Base-by-base conservation (phyloP, 495 filamentous ascomycete genomes). In the Cairneyella variabilis region DNA sequence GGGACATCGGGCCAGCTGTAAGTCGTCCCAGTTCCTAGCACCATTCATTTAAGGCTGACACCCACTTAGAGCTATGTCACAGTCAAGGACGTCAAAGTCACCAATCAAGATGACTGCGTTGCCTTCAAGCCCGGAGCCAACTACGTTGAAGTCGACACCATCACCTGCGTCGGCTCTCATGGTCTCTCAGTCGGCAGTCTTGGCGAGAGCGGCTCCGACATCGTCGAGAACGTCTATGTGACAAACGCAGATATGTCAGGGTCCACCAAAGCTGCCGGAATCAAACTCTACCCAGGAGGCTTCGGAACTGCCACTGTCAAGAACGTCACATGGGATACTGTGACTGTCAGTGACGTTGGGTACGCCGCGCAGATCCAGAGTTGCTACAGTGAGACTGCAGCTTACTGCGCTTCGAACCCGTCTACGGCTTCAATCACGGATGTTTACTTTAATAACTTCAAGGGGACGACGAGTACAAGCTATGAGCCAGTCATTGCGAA, bases 161-260 rank as follows among this genome's bases (percentile, higher is more conserved):
- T 72, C 16, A 64, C 61, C 42, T 67, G 77, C 67, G 71, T 68
- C 34, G 81, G 81, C 7, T 79, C 80, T n/a, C 82, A 85, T 64
- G 82, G 83, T n/a, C 66, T 86, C 18, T 81, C 76, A 47, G 84
- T 88, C 53, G 84, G 84, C 16, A 82, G 76, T 20, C 76, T 88
- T 17, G 84, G 84, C 0, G 66, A 69, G 20, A 48, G 48, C 3
- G 55, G 57, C 11, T 53, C 52, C 25, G 71, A 74, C 36, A 59
- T 54, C 0, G 71, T 76, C 5, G 53, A 71, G 54, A 74, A 76
- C 26, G 51, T 71, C 26, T 68, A 68, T 28, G 69, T 71, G 0
- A 60, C 60, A 0, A 63, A 64, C 1, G 68, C 68, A 3, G 70
- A 59, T 8, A 76, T 75, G 71, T 63, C 69, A 16, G 54, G 59